A percentile compares a stretch with the other conserved stretches of the same genome.
Evolutionary conservation across 2,329 filamentous ascomycete genomes (phyloP).

Genomic region (Ceratocystis harringtonii): DNA sequence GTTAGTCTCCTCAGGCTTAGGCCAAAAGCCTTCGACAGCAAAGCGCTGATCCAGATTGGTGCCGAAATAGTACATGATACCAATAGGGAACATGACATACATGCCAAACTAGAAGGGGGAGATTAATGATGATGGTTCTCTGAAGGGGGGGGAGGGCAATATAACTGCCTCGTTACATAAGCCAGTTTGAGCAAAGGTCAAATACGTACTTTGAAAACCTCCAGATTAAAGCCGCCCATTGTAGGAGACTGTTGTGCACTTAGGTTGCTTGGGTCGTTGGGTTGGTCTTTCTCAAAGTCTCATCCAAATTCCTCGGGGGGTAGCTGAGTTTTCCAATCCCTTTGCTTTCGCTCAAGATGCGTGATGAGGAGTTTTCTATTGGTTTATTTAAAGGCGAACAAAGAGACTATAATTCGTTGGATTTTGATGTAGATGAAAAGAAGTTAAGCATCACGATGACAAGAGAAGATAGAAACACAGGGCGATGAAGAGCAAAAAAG

Average conservation of each 20-base stretch:
- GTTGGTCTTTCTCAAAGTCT: too few species aligned
- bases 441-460: neutral
- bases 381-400: neutral
- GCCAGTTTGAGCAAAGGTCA: neutral
- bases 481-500: neutral
- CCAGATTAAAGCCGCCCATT: conserved; percentile 78
- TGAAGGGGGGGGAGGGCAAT: neutral
- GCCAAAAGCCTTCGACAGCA: conserved; percentile 84
- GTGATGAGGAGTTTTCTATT: too few species aligned
- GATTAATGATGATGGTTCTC: neutral
- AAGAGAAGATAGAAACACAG: neutral
- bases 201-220: conserved; percentile 71
- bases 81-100: conserved; percentile 98
- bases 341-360: too few species aligned
- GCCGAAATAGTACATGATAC: conserved; percentile 99
- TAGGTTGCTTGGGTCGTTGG: too few species aligned
- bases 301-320: too few species aligned
- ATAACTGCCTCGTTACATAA: neutral
- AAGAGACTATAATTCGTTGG: too few species aligned
- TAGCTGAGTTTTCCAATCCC: too few species aligned
- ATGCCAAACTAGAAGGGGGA: conserved; percentile 61
- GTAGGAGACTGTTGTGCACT: conserved; percentile 16
- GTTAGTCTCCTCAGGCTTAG: conserved; percentile 62
- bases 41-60: conserved; percentile 94
- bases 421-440: neutral